Evolutionary conservation across 2,329 filamentous ascomycete genomes (phyloP).

Genomic region (Colletotrichum tabaci): DNA sequence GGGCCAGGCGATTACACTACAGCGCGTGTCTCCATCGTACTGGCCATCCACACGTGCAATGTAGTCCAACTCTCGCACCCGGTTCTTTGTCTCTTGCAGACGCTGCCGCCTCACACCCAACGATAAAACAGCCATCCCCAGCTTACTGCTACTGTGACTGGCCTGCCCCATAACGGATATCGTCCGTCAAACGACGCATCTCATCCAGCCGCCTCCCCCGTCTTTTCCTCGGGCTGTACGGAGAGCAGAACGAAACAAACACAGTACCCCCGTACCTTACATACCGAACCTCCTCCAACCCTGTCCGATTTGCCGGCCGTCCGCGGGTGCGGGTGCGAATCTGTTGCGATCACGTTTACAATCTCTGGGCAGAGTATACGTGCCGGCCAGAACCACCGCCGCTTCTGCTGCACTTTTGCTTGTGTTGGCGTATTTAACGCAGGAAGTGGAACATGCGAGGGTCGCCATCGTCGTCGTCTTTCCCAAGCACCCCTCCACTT

Average conservation of each 20-base stretch:
- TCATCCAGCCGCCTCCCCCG: background rate
- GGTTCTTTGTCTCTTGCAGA: conserved; percentile 24
- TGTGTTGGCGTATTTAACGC: conserved; percentile 23
- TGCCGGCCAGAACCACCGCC: conserved; percentile 1
- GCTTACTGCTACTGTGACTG: conserved; percentile 21
- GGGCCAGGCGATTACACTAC: background rate
- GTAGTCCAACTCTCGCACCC: conserved; percentile 10
- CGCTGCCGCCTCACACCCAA: conserved; percentile 21
- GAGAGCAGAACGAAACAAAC: background rate
- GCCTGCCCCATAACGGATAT: conserved; percentile 35
- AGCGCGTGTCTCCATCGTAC: background rate
- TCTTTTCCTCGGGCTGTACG: background rate
- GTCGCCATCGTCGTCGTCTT: conserved; percentile 10
- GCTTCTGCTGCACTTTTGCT: conserved; percentile 12
- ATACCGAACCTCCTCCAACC: conserved; percentile 11
- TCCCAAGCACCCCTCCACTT: conserved; percentile 32
- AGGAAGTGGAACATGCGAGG: conserved; percentile 32
- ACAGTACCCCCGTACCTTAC: conserved; percentile 9
- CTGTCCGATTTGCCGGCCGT: background rate
- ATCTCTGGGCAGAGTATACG: background rate
- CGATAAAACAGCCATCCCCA: conserved; percentile 33
- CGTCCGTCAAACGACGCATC: conserved; percentile 8
- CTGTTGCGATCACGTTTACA: background rate
- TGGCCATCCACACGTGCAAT: too few relatives aligned
- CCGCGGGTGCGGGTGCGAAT: conserved; percentile 5